Evolutionary conservation across 2,329 filamentous ascomycete genomes (phyloP).

Genomic region (Aspergillus eucalypticola): DNA sequence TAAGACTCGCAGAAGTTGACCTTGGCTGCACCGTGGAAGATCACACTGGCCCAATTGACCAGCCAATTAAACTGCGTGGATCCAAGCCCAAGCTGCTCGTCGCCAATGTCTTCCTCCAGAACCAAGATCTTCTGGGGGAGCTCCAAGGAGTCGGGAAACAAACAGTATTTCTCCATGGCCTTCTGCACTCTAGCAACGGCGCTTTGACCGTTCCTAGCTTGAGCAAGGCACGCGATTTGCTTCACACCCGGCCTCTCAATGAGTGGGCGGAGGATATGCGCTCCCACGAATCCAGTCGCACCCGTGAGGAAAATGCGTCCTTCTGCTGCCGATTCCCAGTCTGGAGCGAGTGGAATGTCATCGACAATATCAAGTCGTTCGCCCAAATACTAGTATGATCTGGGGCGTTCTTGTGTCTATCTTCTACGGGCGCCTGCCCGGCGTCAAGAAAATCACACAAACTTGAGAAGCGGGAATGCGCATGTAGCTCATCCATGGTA

Average conservation of each 20-base stretch:
- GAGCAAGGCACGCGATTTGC: constrained; percentile 9
- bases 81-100: constrained; percentile 7
- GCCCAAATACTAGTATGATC: no score
- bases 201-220: background rate
- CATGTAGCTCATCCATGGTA: no score
- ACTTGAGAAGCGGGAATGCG: no score
- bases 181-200: background rate
- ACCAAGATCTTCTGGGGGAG: no score
- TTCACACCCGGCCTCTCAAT: constrained; percentile 6
- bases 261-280: constrained; percentile 3
- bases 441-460: no score
- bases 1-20: constrained; percentile 14
- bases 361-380: no score
- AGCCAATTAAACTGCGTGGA: constrained; percentile 5
- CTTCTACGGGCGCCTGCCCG: no score
- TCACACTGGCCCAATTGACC: constrained; percentile 8
- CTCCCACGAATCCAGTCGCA: no score
- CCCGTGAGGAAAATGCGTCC: no score
- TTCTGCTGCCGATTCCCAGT: no score
- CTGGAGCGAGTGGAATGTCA: no score
- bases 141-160: background rate
- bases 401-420: no score
- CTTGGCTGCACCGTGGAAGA: constrained; percentile 13
- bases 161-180: constrained; percentile 8
- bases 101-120: constrained; percentile 4